Percentiles rank a stretch among this genome's conserved stretches.
Evolutionary conservation across 2,329 filamentous ascomycete species (phyloP).

Genomic region (Pleochaeta shiraiana): DNA sequence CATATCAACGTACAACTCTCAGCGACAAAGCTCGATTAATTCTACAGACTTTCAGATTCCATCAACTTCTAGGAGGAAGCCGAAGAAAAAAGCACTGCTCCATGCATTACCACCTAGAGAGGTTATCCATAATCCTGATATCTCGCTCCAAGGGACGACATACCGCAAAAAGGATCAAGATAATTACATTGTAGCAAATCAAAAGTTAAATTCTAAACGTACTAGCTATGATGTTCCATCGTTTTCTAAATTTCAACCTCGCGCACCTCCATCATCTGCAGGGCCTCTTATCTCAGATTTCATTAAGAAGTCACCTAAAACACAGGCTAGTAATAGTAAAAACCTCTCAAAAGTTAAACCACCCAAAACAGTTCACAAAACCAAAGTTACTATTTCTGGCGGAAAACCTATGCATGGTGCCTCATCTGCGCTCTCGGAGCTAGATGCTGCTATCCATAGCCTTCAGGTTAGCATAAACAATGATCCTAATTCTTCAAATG

Average conservation of each 20-base stretch:
- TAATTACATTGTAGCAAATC: constrained; percentile 43
- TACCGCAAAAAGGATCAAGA: constrained; percentile 55
- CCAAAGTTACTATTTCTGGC: constrained; percentile 53
- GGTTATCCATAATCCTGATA: constrained; percentile 30
- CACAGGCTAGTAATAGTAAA: constrained; percentile 22
- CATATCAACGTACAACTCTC: constrained; percentile 53
- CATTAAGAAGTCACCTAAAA: constrained; percentile 25
- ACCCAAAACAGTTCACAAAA: constrained; percentile 22
- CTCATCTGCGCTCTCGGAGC: constrained; percentile 46
- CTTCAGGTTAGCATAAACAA: constrained; percentile 90
- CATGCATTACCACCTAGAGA: constrained; percentile 32
- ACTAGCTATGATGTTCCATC: constrained; percentile 9
- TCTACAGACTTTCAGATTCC: constrained; percentile 28
- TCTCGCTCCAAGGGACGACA: constrained; percentile 33
- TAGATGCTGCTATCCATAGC: constrained; percentile 64
- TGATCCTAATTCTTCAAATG: constrained; percentile 31
- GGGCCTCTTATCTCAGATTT: constrained; percentile 68
- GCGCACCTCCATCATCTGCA: constrained; percentile 33
- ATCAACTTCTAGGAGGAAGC: constrained; percentile 19
- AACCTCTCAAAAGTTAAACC: constrained; percentile 25
- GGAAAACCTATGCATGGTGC: constrained; percentile 66
- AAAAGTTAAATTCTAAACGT: too few relatives aligned
- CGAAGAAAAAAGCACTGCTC: constrained; percentile 38
- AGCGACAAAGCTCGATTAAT: constrained; percentile 27
- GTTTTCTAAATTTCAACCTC: constrained; percentile 19